Evolutionary conservation across 441 rosid genomes (phyloP), one percentile per base, ranked within the genome.

Genomic region (Arabidopsis lyrata): DNA sequence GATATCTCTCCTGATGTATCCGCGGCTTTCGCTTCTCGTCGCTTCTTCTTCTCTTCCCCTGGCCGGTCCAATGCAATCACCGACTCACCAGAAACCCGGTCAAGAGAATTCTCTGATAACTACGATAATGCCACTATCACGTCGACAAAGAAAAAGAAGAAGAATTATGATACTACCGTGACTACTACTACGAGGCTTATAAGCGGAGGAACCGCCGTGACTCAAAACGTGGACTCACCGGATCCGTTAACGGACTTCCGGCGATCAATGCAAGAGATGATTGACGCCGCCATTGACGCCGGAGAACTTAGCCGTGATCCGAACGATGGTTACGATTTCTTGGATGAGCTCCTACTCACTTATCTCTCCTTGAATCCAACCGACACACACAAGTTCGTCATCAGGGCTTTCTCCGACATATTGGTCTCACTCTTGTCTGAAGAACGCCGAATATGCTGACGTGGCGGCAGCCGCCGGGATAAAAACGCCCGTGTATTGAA

Each of bases 201-300:
- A 36, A 60, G 42, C 14, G 63, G 78, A 69, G 73, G 65, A 31
- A 15, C 65, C 32, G 81, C 55, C 66, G 62, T 74, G 29, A 68
- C 74, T 27, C 76, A 18, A 41, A 56, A 71, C 58, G 80, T 77
- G 27, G 79, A 83, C 79, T 91, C 98, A 31, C 93, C 92, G 50
- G 93, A 94, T 78, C 98, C 98, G 0, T 85, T 83, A 80, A 69
- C 77, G 65, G 97, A 91, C 74, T 91, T 94, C 86, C 72, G 95
- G 73, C 75, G 70, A 75, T 94, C 99, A 74, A 94, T 94, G 99
- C 87, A 88, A 55, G 99, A 94, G 83, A 94, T 94, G 99, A 88
- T 90, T 75, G 94, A 91, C 71, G 97, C 96, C 29, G 79, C 75
- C 11, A 63, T 70, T 0, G 31, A n/a, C 32, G 66, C 75, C 55